Evolutionary conservation across 306 rosid genomes (phyloP).

Genomic region (Cicer arietinum): DNA sequence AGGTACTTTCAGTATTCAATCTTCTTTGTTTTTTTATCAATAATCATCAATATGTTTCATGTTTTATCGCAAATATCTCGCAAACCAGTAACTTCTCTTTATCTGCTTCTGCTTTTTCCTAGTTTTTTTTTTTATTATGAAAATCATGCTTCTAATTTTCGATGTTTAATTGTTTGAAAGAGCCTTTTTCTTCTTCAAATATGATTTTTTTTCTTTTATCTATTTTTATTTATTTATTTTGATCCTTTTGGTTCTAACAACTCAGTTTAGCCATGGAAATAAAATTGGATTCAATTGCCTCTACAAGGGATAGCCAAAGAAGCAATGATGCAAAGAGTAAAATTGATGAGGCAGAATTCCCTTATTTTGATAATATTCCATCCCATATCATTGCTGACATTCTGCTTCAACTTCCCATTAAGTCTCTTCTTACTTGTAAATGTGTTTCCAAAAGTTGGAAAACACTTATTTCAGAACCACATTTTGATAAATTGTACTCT

Average conservation of each 20-base stretch:
- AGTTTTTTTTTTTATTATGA: too few species aligned
- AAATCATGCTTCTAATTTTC: too few species aligned
- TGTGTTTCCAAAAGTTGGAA: constrained; percentile 43
- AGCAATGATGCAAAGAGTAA: not conserved
- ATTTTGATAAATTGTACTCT: constrained; percentile 38
- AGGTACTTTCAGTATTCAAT: too few species aligned
- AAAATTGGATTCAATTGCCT: not conserved
- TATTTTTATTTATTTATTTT: not conserved
- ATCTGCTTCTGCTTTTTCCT: too few species aligned
- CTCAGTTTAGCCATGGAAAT: not conserved
- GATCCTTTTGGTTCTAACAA: not conserved
- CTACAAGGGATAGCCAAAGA: not conserved
- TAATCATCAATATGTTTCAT: too few species aligned
- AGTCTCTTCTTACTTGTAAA: constrained; percentile 42
- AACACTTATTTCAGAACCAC: constrained; percentile 38
- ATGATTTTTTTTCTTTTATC: not conserved
- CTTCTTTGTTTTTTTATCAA: too few species aligned
- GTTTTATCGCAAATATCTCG: too few species aligned
- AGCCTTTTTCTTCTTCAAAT: too few species aligned
- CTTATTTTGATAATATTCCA: constrained; percentile 39
- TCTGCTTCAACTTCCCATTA: constrained; percentile 33
- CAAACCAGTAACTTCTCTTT: too few species aligned
- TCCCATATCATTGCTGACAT: not conserved
- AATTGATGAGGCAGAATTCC: not conserved
- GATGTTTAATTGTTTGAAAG: too few species aligned